These are phyloP conservation scores for Ailanthus altissimus DNA, from an alignment of 345 rosid genomes.

Conservation along the genomic window DNA sequence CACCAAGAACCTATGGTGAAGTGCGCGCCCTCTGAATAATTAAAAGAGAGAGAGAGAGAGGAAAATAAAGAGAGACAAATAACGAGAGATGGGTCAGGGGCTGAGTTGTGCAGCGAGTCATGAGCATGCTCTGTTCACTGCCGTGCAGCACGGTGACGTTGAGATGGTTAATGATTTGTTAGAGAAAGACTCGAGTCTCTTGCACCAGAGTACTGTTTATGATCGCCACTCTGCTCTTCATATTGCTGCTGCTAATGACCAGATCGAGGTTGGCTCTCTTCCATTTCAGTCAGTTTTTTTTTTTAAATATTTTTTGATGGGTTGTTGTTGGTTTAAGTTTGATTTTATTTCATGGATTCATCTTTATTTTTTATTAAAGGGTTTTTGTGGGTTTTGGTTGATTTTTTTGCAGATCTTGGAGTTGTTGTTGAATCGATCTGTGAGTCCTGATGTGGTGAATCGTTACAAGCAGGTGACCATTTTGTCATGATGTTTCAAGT, in stretches of 20 bases:
- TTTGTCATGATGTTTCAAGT: neutral
- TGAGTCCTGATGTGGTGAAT: slow-evolving; percentile 79
- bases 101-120: slow-evolving; percentile 71
- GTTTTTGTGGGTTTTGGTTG: slow-evolving; percentile 6
- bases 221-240: slow-evolving; percentile 91
- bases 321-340: slow-evolving; percentile 2
- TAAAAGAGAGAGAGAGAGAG: neutral
- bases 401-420: slow-evolving; percentile 61
- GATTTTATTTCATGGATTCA: slow-evolving; percentile 11
- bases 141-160: slow-evolving; percentile 76
- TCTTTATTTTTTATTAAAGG: slow-evolving; percentile 5
- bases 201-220: slow-evolving; percentile 58
- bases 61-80: neutral
- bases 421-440: slow-evolving; percentile 68
- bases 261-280: slow-evolving; percentile 72
- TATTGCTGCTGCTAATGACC: slow-evolving; percentile 95
- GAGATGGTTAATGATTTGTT: slow-evolving; percentile 50
- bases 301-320: slow-evolving; percentile 3
- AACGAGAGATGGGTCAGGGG: slow-evolving; percentile 80
- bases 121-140: slow-evolving; percentile 67
- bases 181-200: slow-evolving; percentile 53
- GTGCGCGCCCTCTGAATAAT: slow-evolving; percentile 15
- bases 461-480: slow-evolving; percentile 82
- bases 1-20: slow-evolving; percentile 51
- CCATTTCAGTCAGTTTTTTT: neutral